Evolutionary conservation across 305 asterid species (phyloP), one percentile per base, ranked within the genome.

Genomic region (Fraxinus albicans): DNA sequence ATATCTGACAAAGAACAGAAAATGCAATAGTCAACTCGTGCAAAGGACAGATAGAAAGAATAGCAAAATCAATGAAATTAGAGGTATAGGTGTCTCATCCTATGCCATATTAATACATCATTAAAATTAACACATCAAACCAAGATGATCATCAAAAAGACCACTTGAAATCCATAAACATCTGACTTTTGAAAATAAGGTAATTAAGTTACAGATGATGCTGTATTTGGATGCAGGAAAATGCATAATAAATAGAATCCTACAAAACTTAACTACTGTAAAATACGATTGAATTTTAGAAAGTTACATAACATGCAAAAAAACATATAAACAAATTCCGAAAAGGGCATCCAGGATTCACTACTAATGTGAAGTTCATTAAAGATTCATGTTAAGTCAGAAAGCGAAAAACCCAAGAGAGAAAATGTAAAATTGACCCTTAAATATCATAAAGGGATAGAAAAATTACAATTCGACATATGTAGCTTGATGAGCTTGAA

Each of bases 401-500:
- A 67, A 25, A 44, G 8, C 60, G 23, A 29, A 40, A 84, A 79
- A 36, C 34, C 81, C 70, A 69, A 17, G 15, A 42, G 53, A 69
- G 42, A 63, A 65, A 36, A 1, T 77, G 5, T 35, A 34, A 42
- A n/a, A n/a, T 79, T 27, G 7, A 12, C 2, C 23, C 25, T 34
- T 23, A 25, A 15, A 70, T 36, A 38, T 35, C 10, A 53, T 23
- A 76, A 25, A 53, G 2, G 29, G 17, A 7, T 31, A 6, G 23
- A 42, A 55, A 63, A 21, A 12, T 86, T 91, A 95, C 99, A 93
- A 85, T 87, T 91, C 55, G 97, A 76, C 97, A 93, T 95, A 79
- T 92, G 95, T 75, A 92, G 83, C 87, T 95, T 95, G 92, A 94
- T 89, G 87, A 94, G 97, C 93, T 94, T 95, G 90, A 88, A 90